Base-by-base conservation (phyloP, 805 yeast species). In the Pichia ethanolica region DNA sequence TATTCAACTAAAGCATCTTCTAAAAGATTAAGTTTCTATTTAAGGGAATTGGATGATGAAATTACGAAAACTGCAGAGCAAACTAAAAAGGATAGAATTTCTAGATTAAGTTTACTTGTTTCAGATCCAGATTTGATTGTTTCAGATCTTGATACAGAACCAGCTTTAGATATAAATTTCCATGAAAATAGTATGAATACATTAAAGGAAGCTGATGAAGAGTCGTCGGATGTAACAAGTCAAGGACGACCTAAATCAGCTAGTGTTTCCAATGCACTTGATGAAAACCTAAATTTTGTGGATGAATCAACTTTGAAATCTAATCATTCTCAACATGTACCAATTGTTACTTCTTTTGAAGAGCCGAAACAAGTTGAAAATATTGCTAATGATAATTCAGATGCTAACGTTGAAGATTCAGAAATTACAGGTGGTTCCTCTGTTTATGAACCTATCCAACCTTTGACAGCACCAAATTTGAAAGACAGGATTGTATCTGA, bases 1-100 rank as follows among this genome's bases (percentile, higher is more conserved):
- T 82, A 82, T 57, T 83, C 90, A 0, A 79, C 89, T 3, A 80
- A 76, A 53, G 78, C 75, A 42, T 81, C 88, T 0, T 82, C 76
- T 55, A 76, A 75, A 38, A 82, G 84, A 59, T 70, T 83, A 59
- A 77, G 75, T 20, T 67, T 71, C 20, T 69, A 71, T 39, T 53
- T 76, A 50, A 70, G 66, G 40, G 62, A 56, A 20, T 34, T 55
- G 12, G 57, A 53, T 37, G 53, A 51, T 25, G 56, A 56, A 52
- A 53, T 56, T 43, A 51, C 42, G 11, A 56, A 49, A 34, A 49
- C 26, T 27, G 10, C 27, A 9, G 40, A 43, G 11, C 25, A 35
- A 2, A 30, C 40, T 33, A 42, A 47, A 27, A 47, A 39, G 4
- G 54, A 53, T 27, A 62, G 60, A 47, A 41, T 55, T 20, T 55